phyloP scores from a whole-genome alignment of 2,329 filamentous ascomycete species.

The Coleophoma cylindrospora region DNA sequence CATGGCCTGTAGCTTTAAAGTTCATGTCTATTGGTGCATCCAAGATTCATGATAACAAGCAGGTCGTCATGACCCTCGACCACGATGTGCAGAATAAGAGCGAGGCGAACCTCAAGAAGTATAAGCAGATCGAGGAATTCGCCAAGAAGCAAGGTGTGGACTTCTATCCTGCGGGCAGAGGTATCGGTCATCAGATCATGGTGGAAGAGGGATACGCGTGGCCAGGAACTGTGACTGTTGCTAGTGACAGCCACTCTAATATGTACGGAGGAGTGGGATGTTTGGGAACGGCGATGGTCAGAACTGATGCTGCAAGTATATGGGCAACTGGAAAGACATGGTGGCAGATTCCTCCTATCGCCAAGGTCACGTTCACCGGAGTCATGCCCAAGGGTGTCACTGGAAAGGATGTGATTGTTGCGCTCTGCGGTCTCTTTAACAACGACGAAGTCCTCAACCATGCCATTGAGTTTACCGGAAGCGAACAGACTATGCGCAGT shows the following conservation, averaged over 20 bases:
- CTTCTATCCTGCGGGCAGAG: constrained; percentile 72
- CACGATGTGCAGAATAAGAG: constrained; percentile 85
- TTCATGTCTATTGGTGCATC: constrained; percentile 80
- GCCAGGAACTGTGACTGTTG: constrained; percentile 81
- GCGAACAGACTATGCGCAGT: constrained; percentile 68
- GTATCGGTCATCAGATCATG: constrained; percentile 92
- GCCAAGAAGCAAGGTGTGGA: constrained; percentile 71
- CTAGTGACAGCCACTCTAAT: constrained; percentile 72
- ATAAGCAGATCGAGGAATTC: constrained; percentile 75
- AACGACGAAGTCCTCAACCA: constrained; percentile 88
- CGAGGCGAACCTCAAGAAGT: constrained; percentile 77
- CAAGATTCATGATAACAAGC: constrained; percentile 63
- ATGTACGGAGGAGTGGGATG: constrained; percentile 79
- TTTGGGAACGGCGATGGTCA: constrained; percentile 75
- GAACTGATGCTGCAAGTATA: constrained; percentile 82
- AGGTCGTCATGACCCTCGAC: constrained; percentile 80
- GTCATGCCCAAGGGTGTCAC: constrained; percentile 73
- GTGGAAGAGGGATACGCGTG: constrained; percentile 80
- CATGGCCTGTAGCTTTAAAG: constrained; percentile 68
- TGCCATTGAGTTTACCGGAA: constrained; percentile 80
- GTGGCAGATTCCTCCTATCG: constrained; percentile 85
- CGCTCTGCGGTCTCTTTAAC: constrained; percentile 81
- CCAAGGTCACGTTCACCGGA: constrained; percentile 73
- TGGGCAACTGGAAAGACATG: constrained; percentile 81
- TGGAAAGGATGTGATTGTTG: constrained; percentile 92